Base-by-base conservation (phyloP, 2,329 filamentous ascomycete species). In the Monosporascus sp. region DNA sequence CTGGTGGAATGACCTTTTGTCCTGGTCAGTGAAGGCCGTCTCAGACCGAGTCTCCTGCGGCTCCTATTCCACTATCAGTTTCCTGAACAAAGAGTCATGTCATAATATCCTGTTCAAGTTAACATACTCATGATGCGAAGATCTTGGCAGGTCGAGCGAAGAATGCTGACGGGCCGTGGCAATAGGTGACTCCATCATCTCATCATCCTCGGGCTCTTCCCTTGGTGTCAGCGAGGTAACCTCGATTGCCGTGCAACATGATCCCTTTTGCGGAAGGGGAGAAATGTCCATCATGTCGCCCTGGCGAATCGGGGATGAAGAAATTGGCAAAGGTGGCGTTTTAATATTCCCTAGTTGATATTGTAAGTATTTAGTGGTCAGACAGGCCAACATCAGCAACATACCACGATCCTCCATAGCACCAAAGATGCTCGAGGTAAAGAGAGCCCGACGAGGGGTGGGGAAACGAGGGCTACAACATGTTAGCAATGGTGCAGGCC, bases 231-330 rank as follows among this genome's bases (percentile, higher is more conserved):
- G 89, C 31, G 89, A 92, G 31, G 83, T 80, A 51, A 90, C 72
- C 59, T 87, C 85, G 57, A 89, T 77, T 60, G 87, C 79, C 31
- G 78, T 70, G 72, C 78, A 72, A 65, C 84, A 91, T 14, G 88
- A 80, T 31, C 81, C 77, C 76, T 96, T 97, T 76, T 96, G 90
- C 55, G 91, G 92, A 41, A 97, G 74, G 39, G 94, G 93, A 45
- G 93, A 97, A 70, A 97, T 86, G 66, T 97, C 92, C 90, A 97
- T 96, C 52, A 84, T 78, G 69, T 96, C 91, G 56, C 82, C 80
- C 51, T 78, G 72, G 37, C 81, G 80, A 52, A 82, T 83, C 7
- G 92, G 91, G 45, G 93, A 96, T 7, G 92, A 97, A 2, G 90
- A 88, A 3, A 74, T 54, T 22, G 85, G 86, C 50, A 96, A 77